Evolutionary conservation across 805 yeast species (phyloP).

Genomic region (Torulaspora indica): DNA sequence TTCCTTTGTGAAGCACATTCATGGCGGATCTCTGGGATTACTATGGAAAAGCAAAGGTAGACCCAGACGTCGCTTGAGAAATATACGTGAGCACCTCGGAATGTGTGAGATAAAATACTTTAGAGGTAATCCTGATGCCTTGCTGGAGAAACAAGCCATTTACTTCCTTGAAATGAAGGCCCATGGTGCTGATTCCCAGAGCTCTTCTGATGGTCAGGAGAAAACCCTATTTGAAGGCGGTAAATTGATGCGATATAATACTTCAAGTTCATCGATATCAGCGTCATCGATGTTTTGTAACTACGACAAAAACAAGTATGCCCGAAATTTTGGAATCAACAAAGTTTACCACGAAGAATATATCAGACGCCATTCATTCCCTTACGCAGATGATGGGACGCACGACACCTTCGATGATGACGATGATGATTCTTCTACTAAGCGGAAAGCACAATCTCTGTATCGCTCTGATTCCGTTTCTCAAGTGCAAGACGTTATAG

Average conservation of each 20-base stretch:
- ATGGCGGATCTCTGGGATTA: conserved; percentile 38
- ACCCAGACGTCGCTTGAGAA: conserved; percentile 28
- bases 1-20: conserved; percentile 26
- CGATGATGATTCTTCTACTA: neutral
- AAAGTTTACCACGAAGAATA: conserved; percentile 25
- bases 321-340: conserved; percentile 17
- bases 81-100: conserved; percentile 11
- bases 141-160: conserved; percentile 15
- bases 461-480: conserved; percentile 28
- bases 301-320: conserved; percentile 23
- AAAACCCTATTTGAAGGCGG: conserved; percentile 14
- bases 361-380: conserved; percentile 27
- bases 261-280: conserved; percentile 23
- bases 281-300: conserved; percentile 28
- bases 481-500: conserved; percentile 24
- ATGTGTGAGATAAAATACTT: conserved; percentile 18
- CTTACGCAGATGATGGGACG: conserved; percentile 16
- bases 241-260: conserved; percentile 14
- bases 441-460: conserved; percentile 4
- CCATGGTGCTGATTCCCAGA: conserved; percentile 10
- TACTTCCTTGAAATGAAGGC: conserved; percentile 12
- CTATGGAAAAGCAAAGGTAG: conserved; percentile 52
- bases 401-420: conserved; percentile 6
- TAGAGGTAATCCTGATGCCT: conserved; percentile 26
- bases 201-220: conserved; percentile 12